Conservation (phyloP, 805 yeast species). For the Kodamaea sagamina region DNA sequence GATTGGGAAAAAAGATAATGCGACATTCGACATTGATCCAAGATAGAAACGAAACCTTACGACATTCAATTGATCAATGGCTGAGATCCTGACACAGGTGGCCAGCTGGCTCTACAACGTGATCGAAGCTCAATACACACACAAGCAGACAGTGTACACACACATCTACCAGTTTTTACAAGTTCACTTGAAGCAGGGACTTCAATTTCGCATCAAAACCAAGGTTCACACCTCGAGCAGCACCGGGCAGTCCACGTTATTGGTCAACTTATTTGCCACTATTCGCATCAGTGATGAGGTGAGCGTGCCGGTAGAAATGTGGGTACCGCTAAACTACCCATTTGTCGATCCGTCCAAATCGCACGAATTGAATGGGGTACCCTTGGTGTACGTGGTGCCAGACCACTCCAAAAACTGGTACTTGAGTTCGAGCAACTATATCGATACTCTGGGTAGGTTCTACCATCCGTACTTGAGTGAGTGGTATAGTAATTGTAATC, state of each 20-base stretch:
- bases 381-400: slow-evolving; percentile 64
- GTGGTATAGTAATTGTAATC: slow-evolving; percentile 45
- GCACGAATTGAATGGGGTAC: slow-evolving; percentile 45
- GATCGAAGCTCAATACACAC: slow-evolving; percentile 53
- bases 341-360: slow-evolving; percentile 5
- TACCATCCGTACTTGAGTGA: slow-evolving; percentile 67
- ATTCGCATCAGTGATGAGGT: slow-evolving; percentile 35
- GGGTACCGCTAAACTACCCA: slow-evolving; percentile 80
- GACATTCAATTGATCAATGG: slow-evolving; percentile 4
- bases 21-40: neutral
- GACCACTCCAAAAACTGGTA: slow-evolving; percentile 42
- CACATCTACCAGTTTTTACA: slow-evolving; percentile 61
- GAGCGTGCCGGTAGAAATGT: slow-evolving; percentile 58
- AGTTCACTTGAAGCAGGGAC: slow-evolving; percentile 37
- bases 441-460: slow-evolving; percentile 71
- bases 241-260: slow-evolving; percentile 58
- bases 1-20: neutral
- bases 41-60: too few relatives aligned
- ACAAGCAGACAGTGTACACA: slow-evolving; percentile 60
- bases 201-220: slow-evolving; percentile 66
- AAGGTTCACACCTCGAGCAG: slow-evolving; percentile 50
- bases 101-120: slow-evolving; percentile 44
- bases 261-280: slow-evolving; percentile 66
- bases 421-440: slow-evolving; percentile 60
- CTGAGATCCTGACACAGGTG: slow-evolving; percentile 24